Evolutionary conservation across 176 grass and related monocot species (phyloP).

Genomic region (Triticum dicoccoides): DNA sequence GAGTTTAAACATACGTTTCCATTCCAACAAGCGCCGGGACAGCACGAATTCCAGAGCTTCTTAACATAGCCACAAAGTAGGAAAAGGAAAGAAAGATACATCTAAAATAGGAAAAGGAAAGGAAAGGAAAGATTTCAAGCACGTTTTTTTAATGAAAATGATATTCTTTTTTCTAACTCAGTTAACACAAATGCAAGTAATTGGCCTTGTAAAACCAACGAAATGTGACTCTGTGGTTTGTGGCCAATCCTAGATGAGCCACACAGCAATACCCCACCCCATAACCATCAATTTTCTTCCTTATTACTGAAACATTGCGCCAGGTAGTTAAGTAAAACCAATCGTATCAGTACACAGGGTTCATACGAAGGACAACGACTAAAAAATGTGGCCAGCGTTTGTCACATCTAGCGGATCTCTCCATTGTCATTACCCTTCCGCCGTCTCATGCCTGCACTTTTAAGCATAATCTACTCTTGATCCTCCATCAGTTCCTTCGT

Average conservation of each 20-base stretch:
- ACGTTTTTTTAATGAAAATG: not conserved
- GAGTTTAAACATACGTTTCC: not conserved
- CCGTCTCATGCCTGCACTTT: constrained; percentile 16
- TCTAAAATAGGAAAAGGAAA: not conserved
- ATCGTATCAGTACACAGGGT: not conserved
- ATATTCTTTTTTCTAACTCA: not conserved
- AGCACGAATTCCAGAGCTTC: not conserved
- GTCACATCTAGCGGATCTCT: constrained; percentile 3
- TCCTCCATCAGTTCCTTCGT: constrained; percentile 9
- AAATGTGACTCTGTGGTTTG: not conserved
- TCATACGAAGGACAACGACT: not conserved
- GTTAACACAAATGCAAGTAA: not conserved
- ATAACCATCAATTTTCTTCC: not conserved
- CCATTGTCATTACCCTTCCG: not conserved
- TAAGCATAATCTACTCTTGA: constrained; percentile 1
- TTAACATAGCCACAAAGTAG: not conserved
- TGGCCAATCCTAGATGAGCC: not conserved
- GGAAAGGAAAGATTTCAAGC: too few species aligned
- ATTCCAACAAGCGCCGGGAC: not conserved
- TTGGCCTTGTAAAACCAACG: not conserved
- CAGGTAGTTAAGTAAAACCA: not conserved
- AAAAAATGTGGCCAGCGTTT: constrained; percentile 6
- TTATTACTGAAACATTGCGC: not conserved
- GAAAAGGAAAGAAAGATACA: not conserved
- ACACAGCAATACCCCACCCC: not conserved